Base-by-base conservation (phyloP, 345 rosid genomes). In the Eucalyptus cloeziana region DNA sequence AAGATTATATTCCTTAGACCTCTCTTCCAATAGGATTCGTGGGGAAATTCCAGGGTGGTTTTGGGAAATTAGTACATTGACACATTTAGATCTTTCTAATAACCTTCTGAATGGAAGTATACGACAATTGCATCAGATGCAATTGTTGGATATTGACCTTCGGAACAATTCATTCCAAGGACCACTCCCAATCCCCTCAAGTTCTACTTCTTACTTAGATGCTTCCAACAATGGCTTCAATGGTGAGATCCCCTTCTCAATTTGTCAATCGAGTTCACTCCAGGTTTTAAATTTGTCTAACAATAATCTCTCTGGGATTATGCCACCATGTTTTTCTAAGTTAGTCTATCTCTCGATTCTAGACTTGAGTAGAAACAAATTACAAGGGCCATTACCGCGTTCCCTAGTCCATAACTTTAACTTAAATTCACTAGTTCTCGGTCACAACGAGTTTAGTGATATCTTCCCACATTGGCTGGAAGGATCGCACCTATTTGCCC, bases 401-500 rank as follows among this genome's bases (percentile, higher is more conserved):
- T 3, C 30, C 17, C 79, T 87, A 31, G 30, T 87, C 31, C 8
- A 56, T 4, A 8, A 2, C 17, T 4, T 27, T 0, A 16, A 10
- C 8, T 64, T 60, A n/a, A 8, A 7, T 0, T 45, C 21, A 45
- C 79, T 87, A 44, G 0, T 6, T 44, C 51, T 60, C 8, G 14
- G 49, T 62, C 37, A 33, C 50, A 87, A 87, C 8, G 14, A 87
- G 33, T 31, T 62, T 4, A 44, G 31, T 45, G 88, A 30, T 33
- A 85, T n/a, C 37, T 51, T 51, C 37, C 2, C 2, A 2, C 10
- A 22, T 37, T 37, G 11, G 49, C 50, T 17, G 8, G 45, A 7
- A 13, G 1, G 3, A 30, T 14, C 7, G 2, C 54, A 1, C 2
- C 10, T 85, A 6, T 7, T 13, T 31, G 7, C 6, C 2, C 52